phyloP scores from a whole-genome alignment of 2,329 filamentous ascomycete species.

The Fusarium sp. region DNA sequence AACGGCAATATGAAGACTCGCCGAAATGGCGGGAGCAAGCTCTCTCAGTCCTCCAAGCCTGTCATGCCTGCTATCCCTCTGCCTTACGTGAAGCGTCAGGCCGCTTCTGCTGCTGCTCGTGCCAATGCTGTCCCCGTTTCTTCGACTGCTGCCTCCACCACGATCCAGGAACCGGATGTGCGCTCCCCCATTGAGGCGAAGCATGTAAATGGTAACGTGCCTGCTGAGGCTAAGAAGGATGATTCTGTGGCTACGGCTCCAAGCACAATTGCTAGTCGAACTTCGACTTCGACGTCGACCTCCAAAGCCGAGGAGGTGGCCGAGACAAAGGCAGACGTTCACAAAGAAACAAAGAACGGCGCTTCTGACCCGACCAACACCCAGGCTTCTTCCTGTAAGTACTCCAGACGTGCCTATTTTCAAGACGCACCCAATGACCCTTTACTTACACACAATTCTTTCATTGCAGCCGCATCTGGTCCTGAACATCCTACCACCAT shows the following conservation, averaged over 20 bases:
- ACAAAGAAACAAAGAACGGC: conserved; percentile 21
- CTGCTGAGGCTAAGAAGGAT: conserved; percentile 12
- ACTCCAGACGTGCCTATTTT: neutral
- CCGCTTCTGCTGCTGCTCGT: conserved; percentile 46
- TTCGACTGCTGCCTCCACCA: conserved; percentile 13
- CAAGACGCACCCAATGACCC: neutral
- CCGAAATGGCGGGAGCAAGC: conserved; percentile 43
- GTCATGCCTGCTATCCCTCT: conserved; percentile 52
- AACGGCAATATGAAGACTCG: conserved; percentile 47
- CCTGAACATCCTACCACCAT: conserved; percentile 27
- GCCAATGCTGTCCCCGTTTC: conserved; percentile 29
- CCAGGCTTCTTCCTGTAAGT: conserved; percentile 38
- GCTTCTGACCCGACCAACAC: conserved; percentile 2
- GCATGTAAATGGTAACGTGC: conserved; percentile 29
- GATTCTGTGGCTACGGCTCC: neutral
- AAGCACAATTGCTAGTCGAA: conserved; percentile 17
- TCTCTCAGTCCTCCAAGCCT: conserved; percentile 45
- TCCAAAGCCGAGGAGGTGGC: conserved; percentile 15
- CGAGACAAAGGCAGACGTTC: conserved; percentile 19
- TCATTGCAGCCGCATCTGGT: conserved; percentile 17
- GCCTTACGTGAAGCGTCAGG: conserved; percentile 51
- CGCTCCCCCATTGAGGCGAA: conserved; percentile 27
- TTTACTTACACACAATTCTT: conserved; percentile 23
- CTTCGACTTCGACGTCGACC: conserved; percentile 17
- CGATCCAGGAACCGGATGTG: conserved; percentile 12